phyloP scores from a whole-genome alignment of 768 basidiomycete genomes.

The Cystofilobasidium ferigula region DNA sequence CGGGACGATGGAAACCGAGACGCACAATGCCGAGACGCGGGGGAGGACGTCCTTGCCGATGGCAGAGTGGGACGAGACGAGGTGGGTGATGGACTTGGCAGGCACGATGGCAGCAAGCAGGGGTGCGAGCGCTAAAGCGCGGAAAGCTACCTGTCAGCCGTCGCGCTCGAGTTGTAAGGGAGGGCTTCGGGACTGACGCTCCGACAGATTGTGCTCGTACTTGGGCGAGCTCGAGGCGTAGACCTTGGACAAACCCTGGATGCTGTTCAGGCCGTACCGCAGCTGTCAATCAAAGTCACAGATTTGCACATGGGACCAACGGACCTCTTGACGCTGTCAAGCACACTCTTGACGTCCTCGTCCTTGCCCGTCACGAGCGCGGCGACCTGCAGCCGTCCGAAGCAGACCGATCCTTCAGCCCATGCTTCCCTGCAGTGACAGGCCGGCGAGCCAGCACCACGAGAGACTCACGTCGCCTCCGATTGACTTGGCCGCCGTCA shows the following conservation, averaged over 20 bases:
- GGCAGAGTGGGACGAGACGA: slow-evolving; percentile 84
- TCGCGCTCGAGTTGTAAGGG: not conserved
- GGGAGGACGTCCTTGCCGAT: slow-evolving; percentile 86
- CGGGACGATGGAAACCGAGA: not conserved
- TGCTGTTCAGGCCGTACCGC: slow-evolving; percentile 27
- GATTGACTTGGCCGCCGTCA: slow-evolving; percentile 77
- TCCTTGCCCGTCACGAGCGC: slow-evolving; percentile 36
- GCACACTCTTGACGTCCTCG: slow-evolving; percentile 49
- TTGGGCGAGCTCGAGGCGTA: slow-evolving; percentile 52
- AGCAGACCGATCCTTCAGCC: too few relatives aligned
- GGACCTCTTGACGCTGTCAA: slow-evolving; percentile 73
- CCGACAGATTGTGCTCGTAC: slow-evolving; percentile 60
- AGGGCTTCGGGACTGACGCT: slow-evolving; percentile 35
- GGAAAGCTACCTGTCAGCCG: not conserved
- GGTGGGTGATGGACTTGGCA: slow-evolving; percentile 65
- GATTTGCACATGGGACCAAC: slow-evolving; percentile 33
- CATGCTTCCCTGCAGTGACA: too few relatives aligned
- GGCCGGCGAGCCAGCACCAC: too few relatives aligned
- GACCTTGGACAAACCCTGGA: slow-evolving; percentile 38
- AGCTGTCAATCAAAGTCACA: not conserved
- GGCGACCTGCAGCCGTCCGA: slow-evolving; percentile 26
- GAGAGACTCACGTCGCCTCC: slow-evolving; percentile 66
- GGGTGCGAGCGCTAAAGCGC: slow-evolving; percentile 52
- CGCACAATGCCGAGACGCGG: slow-evolving; percentile 62
- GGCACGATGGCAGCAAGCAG: slow-evolving; percentile 66